Base-by-base conservation (phyloP, 2,329 filamentous ascomycete species). In the Fusarium sp. region DNA sequence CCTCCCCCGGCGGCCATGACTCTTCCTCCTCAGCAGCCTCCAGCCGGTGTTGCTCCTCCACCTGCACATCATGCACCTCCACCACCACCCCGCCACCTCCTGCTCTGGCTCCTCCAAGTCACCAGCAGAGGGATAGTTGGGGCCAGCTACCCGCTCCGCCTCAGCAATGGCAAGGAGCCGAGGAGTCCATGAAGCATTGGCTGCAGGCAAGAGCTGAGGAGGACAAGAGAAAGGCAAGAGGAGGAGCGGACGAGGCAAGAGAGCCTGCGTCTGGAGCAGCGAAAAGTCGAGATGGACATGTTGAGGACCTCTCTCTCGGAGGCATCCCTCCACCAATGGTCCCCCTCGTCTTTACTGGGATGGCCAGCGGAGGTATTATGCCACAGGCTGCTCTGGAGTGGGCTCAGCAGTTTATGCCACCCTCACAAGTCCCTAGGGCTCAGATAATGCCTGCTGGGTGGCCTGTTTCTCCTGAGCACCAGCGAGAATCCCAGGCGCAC, bases 311-410 rank as follows among this genome's bases (percentile, higher is more conserved):
- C 92, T 3, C 81, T 95, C 63, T 87, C 88, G 64, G 91, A 41
- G 93, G 93, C 13, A 90, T 95, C 60, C 93, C 93, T 11, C 92
- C 93, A 14, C 88, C 92, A 39, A 90, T 95, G 88, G 88, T 95
- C 30, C 93, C 93, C 8, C 84, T 94, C 68, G 91, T 95, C 27
- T 95, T 95, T 82, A 90, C 92, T 14, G 92, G 92, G 50, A 92
- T 94, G 87, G 89, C 89, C 54, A 76, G 75, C 27, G 92, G 91
- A 43, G 91, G 90, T 39, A 85, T 87, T 64, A 82, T 92, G 32
- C 86, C 91, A 23, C 90, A 89, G 72, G 86, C 88, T 35, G 89
- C 90, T 5, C 76, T 93, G 63, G 92, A 94, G 79, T 92, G 89
- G 88, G 89, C 90, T 14, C 92, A 94, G 79, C 91, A 93, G 77